Conservation (phyloP, 495 filamentous ascomycete species). For the Lepidopterella palustris region DNA sequence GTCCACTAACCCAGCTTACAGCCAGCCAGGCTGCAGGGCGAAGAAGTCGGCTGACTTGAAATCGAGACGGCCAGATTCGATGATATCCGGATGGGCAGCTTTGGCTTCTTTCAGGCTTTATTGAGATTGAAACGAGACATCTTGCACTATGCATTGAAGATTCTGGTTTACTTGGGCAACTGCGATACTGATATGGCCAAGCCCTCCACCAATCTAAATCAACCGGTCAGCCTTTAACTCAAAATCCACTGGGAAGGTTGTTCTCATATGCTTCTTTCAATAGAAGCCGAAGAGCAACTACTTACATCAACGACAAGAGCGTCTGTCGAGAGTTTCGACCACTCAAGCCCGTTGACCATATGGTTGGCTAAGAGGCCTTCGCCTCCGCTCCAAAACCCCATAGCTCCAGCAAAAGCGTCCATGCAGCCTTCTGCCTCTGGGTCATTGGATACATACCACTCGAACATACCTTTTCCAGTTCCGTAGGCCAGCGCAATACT, state of each 20-base stretch:
- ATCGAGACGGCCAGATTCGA: neutral
- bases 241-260: too few relatives aligned
- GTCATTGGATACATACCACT: neutral
- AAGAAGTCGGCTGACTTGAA: slow-evolving; percentile 1
- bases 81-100: neutral
- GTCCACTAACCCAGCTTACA: neutral
- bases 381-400: neutral
- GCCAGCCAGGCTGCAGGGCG: neutral
- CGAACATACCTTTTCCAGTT: slow-evolving; percentile 1
- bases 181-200: neutral
- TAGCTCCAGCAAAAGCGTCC: neutral
- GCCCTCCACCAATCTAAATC: neutral
- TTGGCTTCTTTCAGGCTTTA: neutral
- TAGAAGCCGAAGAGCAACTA: neutral
- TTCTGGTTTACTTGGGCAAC: neutral
- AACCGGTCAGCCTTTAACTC: neutral
- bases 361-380: neutral
- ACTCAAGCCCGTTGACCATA: neutral
- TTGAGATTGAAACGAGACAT: neutral
- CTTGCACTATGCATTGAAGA: neutral
- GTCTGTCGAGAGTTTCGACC: neutral
- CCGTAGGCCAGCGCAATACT: neutral
- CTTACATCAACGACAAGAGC: neutral
- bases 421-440: neutral
- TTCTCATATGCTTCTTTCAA: too few relatives aligned